These are phyloP conservation scores for Suillus bovinus DNA, from an alignment of 768 basidiomycete genomes.

Conservation along the genomic window DNA sequence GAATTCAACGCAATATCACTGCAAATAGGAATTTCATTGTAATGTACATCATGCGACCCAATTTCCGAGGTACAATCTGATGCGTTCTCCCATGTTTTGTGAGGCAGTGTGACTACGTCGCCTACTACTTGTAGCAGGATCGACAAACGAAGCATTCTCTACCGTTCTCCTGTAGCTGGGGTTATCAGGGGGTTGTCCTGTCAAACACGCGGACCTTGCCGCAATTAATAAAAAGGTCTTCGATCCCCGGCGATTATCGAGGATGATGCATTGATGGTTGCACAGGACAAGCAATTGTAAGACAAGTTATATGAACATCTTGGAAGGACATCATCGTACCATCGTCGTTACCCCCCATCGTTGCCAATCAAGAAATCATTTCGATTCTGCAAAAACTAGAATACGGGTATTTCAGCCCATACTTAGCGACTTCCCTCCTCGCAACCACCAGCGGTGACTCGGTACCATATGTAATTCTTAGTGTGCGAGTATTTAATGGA, in stretches of 20 bases:
- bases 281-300: not conserved
- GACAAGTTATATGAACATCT: not conserved
- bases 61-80: not conserved
- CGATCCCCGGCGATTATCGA: slow-evolving; percentile 1
- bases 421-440: not conserved
- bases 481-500: not conserved
- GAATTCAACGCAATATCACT: not conserved
- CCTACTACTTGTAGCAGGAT: not conserved
- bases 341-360: slow-evolving; percentile 1
- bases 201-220: slow-evolving; percentile 1
- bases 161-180: not conserved
- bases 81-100: not conserved
- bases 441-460: not conserved
- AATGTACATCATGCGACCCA: not conserved
- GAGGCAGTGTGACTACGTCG: not conserved
- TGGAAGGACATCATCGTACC: not conserved
- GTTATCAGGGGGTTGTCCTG: not conserved
- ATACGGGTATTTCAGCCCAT: not conserved
- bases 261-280: slow-evolving; percentile 9
- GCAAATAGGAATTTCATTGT: not conserved
- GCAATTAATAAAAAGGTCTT: not conserved
- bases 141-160: not conserved
- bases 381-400: not conserved
- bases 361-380: slow-evolving; percentile 3
- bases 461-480: not conserved